Base-by-base conservation (phyloP, 768 basidiomycete species). In the Boletus sensibilis region DNA sequence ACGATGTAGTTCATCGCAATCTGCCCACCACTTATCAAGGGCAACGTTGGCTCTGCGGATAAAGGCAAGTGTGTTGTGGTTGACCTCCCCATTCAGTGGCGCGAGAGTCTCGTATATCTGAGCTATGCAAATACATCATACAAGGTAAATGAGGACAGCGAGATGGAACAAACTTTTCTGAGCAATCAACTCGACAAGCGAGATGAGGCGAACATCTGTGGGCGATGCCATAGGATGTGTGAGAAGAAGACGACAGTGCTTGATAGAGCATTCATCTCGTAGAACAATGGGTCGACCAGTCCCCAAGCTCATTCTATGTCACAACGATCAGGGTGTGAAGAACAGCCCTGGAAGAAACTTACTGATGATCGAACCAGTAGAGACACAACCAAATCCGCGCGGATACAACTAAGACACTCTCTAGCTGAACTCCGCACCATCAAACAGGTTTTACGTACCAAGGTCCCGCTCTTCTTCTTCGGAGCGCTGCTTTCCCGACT, bases 311-410 rank as follows among this genome's bases (percentile, higher is more conserved):
- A 94, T 90, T 71, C 91, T 93, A 55, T 47, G 18, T 20, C 44
- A 45, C 46, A 58, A 45, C 46, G 34, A 57, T 69, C 47, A 72
- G 52, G n/a, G 20, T 16, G 25, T 27, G 21, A 4, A 43, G 5
- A 47, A 39, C 18, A 14, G 18, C 8, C 7, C 8, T 0, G n/a
- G 20, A 59, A 55, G 34, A 52, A 52, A 78, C 88, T 59, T 64
- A 92, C 92, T 94, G 90, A 75, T 94, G 94, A 75, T 96, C 94
- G 65, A 96, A 93, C 91, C 93, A 93, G 70, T 95, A 96, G 41
- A 96, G 80, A 68, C 93, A 94, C 56, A 95, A 77, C 94, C 94
- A 97, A 58, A 95, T 93, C 49, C 94, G 82, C 3, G 93, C 92
- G 57, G 93, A 94, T 8, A 96, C 88, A 44, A 96, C 91, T 92